phyloP scores from a whole-genome alignment of 2,329 filamentous ascomycete species.

The Polychaeton citri region DNA sequence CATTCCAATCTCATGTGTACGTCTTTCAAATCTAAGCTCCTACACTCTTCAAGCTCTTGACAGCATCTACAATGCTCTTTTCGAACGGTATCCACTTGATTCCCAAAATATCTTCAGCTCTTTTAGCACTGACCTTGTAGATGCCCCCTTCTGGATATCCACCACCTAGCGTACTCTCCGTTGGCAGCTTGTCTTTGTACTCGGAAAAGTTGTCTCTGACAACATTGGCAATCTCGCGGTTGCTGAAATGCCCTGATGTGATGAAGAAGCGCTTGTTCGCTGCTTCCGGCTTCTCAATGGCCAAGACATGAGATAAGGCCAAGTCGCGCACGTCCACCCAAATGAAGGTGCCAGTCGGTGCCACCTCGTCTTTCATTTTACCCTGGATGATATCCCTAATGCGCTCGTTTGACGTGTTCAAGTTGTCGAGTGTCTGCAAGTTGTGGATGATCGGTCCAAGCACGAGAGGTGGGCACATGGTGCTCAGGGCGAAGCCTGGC shows the following conservation, averaged over 20 bases:
- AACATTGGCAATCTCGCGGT: constrained; percentile 44
- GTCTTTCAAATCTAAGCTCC: constrained; percentile 24
- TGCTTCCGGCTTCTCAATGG: constrained; percentile 40
- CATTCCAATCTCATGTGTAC: too few relatives aligned
- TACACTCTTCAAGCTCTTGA: constrained; percentile 47
- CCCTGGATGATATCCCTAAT: constrained; percentile 52
- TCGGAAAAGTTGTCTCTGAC: constrained; percentile 44
- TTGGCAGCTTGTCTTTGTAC: constrained; percentile 36
- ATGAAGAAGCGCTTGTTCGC: constrained; percentile 53
- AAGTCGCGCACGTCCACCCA: constrained; percentile 34
- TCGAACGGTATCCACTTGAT: constrained; percentile 47
- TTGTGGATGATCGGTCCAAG: constrained; percentile 43
- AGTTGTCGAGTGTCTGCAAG: constrained; percentile 45
- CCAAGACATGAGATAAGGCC: constrained; percentile 49
- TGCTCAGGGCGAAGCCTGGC: constrained; percentile 35
- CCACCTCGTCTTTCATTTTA: constrained; percentile 43
- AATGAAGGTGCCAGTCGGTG: constrained; percentile 34
- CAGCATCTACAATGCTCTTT: constrained; percentile 47
- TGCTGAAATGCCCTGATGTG: constrained; percentile 47
- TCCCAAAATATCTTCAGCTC: constrained; percentile 43
- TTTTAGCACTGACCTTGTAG: constrained; percentile 43
- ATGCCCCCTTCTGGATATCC: constrained; percentile 36
- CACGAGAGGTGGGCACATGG: constrained; percentile 38
- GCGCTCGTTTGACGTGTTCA: constrained; percentile 63
- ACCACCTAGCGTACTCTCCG: constrained; percentile 25